Percentiles rank a stretch among this genome's conserved stretches.
phyloP scores from a whole-genome alignment of 2,329 filamentous ascomycete genomes.

The Ophiocordyceps australis region DNA sequence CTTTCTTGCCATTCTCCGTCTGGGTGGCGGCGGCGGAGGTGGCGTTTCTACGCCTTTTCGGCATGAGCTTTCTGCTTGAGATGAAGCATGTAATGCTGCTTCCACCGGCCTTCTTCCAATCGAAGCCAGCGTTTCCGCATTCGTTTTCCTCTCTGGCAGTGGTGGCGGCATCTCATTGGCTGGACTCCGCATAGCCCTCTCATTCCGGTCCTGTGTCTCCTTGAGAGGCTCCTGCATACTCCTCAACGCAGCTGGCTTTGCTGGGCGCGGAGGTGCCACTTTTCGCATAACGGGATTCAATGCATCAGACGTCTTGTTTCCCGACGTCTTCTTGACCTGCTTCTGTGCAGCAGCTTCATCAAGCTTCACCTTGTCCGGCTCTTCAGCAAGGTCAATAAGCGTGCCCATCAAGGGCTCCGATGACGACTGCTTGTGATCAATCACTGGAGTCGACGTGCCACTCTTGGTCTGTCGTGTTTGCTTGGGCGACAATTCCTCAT shows the following conservation, averaged over 20 bases:
- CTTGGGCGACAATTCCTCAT: conserved; percentile 4
- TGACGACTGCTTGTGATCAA: too few species aligned
- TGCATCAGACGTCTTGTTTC: too few species aligned
- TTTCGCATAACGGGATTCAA: too few species aligned
- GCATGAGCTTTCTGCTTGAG: too few species aligned
- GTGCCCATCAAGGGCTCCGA: conserved; percentile 23
- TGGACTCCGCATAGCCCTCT: too few species aligned
- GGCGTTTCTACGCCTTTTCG: background rate
- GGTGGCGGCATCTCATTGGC: too few species aligned
- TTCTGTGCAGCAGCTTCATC: conserved; percentile 14
- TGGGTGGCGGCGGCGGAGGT: conserved; percentile 15
- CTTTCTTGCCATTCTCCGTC: conserved; percentile 16
- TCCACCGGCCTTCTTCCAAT: too few species aligned
- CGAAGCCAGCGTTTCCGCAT: too few species aligned
- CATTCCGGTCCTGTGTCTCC: conserved; percentile 3
- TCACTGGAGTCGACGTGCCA: too few species aligned
- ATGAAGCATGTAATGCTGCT: too few species aligned
- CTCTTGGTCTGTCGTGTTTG: too few species aligned
- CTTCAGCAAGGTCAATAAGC: conserved; percentile 42
- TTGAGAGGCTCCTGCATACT: conserved; percentile 17
- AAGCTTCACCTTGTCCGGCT: conserved; percentile 20
- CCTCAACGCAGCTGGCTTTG: conserved; percentile 37
- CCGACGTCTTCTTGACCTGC: conserved; percentile 9
- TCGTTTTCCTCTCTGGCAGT: too few species aligned
- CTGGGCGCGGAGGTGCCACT: conserved; percentile 32